phyloP scores from a whole-genome alignment of 345 rosid species.

The Zanthoxylum bungeanum region DNA sequence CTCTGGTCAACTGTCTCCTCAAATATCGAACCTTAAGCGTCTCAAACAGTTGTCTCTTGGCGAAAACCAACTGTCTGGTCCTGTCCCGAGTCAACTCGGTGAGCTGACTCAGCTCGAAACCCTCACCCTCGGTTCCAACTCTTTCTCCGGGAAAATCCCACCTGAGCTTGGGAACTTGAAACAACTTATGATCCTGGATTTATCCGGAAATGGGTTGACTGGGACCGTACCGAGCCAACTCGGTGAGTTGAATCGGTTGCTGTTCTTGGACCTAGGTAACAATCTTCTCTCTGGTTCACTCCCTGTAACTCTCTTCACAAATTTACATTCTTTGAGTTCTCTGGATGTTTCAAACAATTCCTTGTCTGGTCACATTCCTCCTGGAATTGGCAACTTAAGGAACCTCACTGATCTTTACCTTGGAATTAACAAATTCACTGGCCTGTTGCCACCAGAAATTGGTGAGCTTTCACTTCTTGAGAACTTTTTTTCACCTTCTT shows the following conservation, averaged over 20 bases:
- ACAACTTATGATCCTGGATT: slow-evolving; percentile 51
- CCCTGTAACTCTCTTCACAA: slow-evolving; percentile 39
- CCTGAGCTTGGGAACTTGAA: slow-evolving; percentile 43
- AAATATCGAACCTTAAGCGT: not conserved
- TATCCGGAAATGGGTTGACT: slow-evolving; percentile 53
- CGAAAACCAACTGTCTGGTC: slow-evolving; percentile 41
- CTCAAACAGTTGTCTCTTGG: not conserved
- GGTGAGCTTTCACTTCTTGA: slow-evolving; percentile 54
- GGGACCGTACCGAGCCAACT: slow-evolving; percentile 54
- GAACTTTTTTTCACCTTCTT: slow-evolving; percentile 51
- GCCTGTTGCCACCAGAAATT: slow-evolving; percentile 65
- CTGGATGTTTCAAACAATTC: slow-evolving; percentile 79
- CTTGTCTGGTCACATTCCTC: slow-evolving; percentile 54
- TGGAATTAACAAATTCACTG: slow-evolving; percentile 64
- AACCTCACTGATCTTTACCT: slow-evolving; percentile 69
- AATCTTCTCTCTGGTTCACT: slow-evolving; percentile 52
- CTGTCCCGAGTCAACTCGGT: slow-evolving; percentile 36
- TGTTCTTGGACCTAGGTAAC: not conserved
- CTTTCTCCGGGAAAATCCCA: slow-evolving; percentile 52
- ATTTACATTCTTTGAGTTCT: slow-evolving; percentile 44
- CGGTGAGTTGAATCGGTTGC: slow-evolving; percentile 24
- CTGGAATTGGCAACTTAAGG: slow-evolving; percentile 50
- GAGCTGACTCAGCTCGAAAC: slow-evolving; percentile 37
- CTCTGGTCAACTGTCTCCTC: not conserved
- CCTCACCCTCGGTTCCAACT: slow-evolving; percentile 49